Conservation (phyloP, 805 yeast genomes). For the Candida argentea region DNA sequence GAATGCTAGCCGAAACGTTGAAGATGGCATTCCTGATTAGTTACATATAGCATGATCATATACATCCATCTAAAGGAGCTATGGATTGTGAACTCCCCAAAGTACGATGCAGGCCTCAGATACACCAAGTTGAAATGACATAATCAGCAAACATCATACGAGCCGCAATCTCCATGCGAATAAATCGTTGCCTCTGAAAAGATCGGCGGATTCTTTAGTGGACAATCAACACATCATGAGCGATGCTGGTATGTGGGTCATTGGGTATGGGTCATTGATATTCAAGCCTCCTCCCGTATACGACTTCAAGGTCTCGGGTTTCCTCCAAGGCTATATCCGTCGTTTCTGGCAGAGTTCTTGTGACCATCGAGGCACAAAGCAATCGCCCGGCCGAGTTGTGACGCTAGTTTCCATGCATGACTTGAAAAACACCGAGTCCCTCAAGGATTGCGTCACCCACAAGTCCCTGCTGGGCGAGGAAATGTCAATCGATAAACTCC, state of each 20-base stretch:
- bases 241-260: slow-evolving; percentile 53
- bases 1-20: slow-evolving; percentile 24
- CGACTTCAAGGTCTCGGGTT: slow-evolving; percentile 56
- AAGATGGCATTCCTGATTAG: slow-evolving; percentile 36
- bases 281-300: slow-evolving; percentile 83
- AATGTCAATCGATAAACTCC: slow-evolving; percentile 12
- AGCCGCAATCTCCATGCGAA: too few relatives aligned
- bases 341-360: slow-evolving; percentile 88
- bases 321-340: slow-evolving; percentile 64
- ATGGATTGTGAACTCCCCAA: too few relatives aligned
- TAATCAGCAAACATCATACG: too few relatives aligned
- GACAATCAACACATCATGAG: slow-evolving; percentile 3
- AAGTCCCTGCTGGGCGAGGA: slow-evolving; percentile 4
- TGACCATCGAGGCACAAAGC: slow-evolving; percentile 87
- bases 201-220: too few relatives aligned
- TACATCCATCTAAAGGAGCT: too few relatives aligned
- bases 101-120: too few relatives aligned
- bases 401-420: slow-evolving; percentile 60
- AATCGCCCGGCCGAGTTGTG: slow-evolving; percentile 80
- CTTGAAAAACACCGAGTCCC: slow-evolving; percentile 35
- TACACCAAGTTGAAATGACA: too few relatives aligned
- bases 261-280: slow-evolving; percentile 84
- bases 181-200: too few relatives aligned
- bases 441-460: slow-evolving; percentile 23
- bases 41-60: slow-evolving; percentile 15